These are phyloP conservation scores for Cordyceps tenuipes DNA, from an alignment of 2,329 filamentous ascomycete species.

Conservation along the genomic window DNA sequence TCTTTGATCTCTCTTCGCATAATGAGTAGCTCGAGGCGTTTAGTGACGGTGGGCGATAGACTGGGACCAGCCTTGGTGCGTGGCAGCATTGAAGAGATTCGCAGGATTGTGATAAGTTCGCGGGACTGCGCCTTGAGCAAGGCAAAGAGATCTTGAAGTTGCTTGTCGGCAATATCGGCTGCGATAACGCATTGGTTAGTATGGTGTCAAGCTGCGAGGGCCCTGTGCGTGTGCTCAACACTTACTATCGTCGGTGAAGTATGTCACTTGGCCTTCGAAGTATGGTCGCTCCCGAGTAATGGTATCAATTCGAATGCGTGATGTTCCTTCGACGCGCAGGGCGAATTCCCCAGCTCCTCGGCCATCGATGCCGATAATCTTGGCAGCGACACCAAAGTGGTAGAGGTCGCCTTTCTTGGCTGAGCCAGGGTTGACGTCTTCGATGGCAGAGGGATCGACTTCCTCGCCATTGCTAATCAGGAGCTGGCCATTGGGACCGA, in stretches of 20 bases:
- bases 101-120: constrained; percentile 76
- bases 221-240: background rate
- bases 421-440: constrained; percentile 48
- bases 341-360: constrained; percentile 68
- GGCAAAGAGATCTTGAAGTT: constrained; percentile 63
- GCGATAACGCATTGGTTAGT: constrained; percentile 3
- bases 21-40: constrained; percentile 82
- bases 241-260: constrained; percentile 62
- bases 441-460: constrained; percentile 33
- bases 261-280: constrained; percentile 72
- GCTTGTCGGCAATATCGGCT: constrained; percentile 41
- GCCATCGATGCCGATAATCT: constrained; percentile 70
- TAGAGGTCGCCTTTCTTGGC: constrained; percentile 68
- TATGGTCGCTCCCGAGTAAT: constrained; percentile 68
- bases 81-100: constrained; percentile 76
- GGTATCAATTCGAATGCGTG: constrained; percentile 62
- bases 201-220: background rate
- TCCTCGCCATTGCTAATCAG: constrained; percentile 59
- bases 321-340: constrained; percentile 76
- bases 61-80: constrained; percentile 54
- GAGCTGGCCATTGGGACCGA: constrained; percentile 66
- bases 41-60: constrained; percentile 75
- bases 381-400: constrained; percentile 71
- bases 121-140: constrained; percentile 77
- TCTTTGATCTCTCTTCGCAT: constrained; percentile 72